These are phyloP conservation scores for Neurospora discreta DNA, from an alignment of 495 filamentous ascomycete genomes.

Conservation along the genomic window DNA sequence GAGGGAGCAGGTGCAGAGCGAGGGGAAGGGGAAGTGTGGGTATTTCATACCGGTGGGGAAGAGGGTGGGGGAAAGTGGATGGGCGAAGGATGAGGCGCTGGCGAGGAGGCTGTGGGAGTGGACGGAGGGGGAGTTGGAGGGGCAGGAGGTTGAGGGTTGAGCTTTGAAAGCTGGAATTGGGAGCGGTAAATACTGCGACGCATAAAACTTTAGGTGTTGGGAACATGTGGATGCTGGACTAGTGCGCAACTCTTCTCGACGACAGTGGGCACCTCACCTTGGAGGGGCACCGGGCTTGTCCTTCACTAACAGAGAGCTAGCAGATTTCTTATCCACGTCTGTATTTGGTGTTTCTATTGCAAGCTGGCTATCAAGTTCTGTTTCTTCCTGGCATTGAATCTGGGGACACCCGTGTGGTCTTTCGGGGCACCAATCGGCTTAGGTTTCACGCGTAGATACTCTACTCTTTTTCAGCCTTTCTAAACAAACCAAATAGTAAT, in stretches of 20 bases:
- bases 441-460: no score
- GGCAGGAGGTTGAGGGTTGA: not conserved
- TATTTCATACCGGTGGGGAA: slow-evolving; percentile 27
- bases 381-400: not conserved
- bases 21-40: slow-evolving; percentile 10
- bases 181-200: not conserved
- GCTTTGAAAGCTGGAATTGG: not conserved
- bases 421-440: no score
- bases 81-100: slow-evolving; percentile 36
- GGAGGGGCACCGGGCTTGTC: not conserved
- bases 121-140: slow-evolving; percentile 43
- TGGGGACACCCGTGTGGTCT: no score
- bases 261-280: not conserved
- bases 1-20: slow-evolving; percentile 25
- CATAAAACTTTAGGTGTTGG: not conserved
- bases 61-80: not conserved
- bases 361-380: not conserved
- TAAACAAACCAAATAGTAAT: no score
- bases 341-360: not conserved
- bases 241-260: not conserved
- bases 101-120: slow-evolving; percentile 49
- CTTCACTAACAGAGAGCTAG: not conserved
- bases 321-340: not conserved
- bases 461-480: no score
- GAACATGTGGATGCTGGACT: not conserved